Conservation (phyloP, 345 rosid genomes). For the Hibiscus mutabilis region DNA sequence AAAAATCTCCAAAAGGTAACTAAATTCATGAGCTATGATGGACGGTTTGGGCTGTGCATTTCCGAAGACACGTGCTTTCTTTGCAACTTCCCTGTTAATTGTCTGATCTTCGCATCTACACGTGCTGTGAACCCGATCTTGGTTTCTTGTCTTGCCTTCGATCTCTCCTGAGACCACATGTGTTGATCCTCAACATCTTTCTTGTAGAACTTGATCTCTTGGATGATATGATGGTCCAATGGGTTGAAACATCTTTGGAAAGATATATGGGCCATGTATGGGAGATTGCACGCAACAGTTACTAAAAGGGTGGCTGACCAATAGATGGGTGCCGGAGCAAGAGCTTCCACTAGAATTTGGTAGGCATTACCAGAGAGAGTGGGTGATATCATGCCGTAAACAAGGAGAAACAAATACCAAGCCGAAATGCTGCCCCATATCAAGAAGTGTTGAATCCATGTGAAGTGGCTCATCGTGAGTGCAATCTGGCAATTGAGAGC, state of each 20-base stretch:
- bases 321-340: slow-evolving; percentile 72
- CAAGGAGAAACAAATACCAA: slow-evolving; percentile 72
- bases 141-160: slow-evolving; percentile 87
- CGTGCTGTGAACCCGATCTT: slow-evolving; percentile 94
- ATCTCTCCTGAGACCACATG: slow-evolving; percentile 87
- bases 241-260: slow-evolving; percentile 78
- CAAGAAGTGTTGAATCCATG: slow-evolving; percentile 89
- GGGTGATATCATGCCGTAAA: slow-evolving; percentile 63
- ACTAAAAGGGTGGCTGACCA: slow-evolving; percentile 72
- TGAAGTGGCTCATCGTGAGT: slow-evolving; percentile 85
- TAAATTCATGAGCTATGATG: slow-evolving; percentile 27
- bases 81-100: slow-evolving; percentile 53
- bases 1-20: slow-evolving; percentile 2
- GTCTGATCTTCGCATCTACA: slow-evolving; percentile 91
- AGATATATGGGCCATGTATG: slow-evolving; percentile 58
- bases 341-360: slow-evolving; percentile 67
- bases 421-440: slow-evolving; percentile 79
- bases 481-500: slow-evolving; percentile 89
- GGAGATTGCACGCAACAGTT: slow-evolving; percentile 53
- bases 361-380: slow-evolving; percentile 50
- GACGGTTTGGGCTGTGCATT: slow-evolving; percentile 26
- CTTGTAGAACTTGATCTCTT: slow-evolving; percentile 82
- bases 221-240: slow-evolving; percentile 91
- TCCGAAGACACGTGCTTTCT: slow-evolving; percentile 44
- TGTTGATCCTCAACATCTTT: slow-evolving; percentile 67